Evolutionary conservation across 306 rosid genomes (phyloP), one percentile per base, ranked within the genome.

Genomic region (Astragalus glycyphyllos): DNA sequence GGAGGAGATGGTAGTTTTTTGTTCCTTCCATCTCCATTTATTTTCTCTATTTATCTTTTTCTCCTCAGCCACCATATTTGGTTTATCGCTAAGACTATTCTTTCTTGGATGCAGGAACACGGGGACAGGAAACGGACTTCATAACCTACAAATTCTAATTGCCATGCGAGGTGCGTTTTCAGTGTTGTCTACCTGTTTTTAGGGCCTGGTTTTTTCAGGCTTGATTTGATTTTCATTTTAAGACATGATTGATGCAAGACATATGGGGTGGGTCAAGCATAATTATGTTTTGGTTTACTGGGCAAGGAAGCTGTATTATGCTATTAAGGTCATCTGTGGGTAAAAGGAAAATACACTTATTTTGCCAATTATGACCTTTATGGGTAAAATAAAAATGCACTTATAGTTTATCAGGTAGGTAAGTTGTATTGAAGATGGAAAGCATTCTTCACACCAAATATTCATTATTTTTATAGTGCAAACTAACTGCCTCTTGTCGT

Each of bases 1-100:
- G 97, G 97, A 90, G 97, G 86, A 93, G 83, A 84, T 93, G 98
- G 98, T 92, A 81, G 2, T 45, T 55, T 73, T 62, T 62, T 34
- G 14, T 69, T 64, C 58, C 69, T 68, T 76, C 17, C 64, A 26
- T 49, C n/a, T 5, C 6, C 9, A 8, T 64, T 47, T 32, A 9
- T 49, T 47, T 23, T 69, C 59, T 14, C 41, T 14, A 54, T 46
- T 55, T 12, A 64, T 61, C 8, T 29, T 47, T 47, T 34, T 44
- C 55, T 66, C 35, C 50, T 74, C 47, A 44, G 15, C 46, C 14
- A 29, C 34, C 31, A 20, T 26, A 53, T 73, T 56, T 26, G 17
- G 35, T 58, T 68, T 51, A 34, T 48, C 48, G 58, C 54, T 62
- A 49, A 67, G 40, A 50, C 15, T 76, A 44, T 50, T 53, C 81